Evolutionary conservation across 352 stramenopile species (phyloP).

Genomic region (Aphanomyces stellatus): DNA sequence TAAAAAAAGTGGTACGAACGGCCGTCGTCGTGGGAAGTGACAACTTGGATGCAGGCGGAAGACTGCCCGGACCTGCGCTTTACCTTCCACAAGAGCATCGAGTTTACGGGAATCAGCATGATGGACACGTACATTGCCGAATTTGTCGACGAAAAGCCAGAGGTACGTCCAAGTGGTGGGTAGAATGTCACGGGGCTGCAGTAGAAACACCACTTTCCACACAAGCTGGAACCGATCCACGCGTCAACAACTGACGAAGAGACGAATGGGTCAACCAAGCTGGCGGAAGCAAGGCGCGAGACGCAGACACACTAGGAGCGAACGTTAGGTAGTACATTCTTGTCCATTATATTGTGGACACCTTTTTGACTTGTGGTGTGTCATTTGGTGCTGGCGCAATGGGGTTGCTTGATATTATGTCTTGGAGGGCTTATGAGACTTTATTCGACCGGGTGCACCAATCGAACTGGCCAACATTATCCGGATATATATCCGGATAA

Average conservation of each 20-base stretch:
- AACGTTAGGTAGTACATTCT: no score
- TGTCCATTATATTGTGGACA: no score
- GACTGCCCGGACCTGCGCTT: constrained; percentile 53
- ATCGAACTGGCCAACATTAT: no score
- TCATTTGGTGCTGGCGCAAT: no score
- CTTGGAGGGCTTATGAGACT: no score
- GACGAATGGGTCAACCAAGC: background rate
- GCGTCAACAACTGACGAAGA: background rate
- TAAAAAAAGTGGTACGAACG: constrained; percentile 56
- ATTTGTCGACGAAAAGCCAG: constrained; percentile 38
- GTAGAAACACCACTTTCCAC: background rate
- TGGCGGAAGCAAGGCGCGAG: no score
- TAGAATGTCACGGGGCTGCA: background rate
- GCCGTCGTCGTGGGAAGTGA: background rate
- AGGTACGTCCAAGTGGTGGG: background rate
- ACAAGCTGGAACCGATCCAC: background rate
- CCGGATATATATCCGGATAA: constrained; percentile 4
- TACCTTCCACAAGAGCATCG: constrained; percentile 72
- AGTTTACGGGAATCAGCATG: constrained; percentile 70
- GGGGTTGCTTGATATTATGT: no score
- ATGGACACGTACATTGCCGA: constrained; percentile 83
- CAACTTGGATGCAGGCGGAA: background rate
- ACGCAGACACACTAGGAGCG: no score
- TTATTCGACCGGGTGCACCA: no score
- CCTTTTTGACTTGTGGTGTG: no score